Conservation (phyloP, 257 asterid genomes). For the Paulownia fortunei region DNA sequence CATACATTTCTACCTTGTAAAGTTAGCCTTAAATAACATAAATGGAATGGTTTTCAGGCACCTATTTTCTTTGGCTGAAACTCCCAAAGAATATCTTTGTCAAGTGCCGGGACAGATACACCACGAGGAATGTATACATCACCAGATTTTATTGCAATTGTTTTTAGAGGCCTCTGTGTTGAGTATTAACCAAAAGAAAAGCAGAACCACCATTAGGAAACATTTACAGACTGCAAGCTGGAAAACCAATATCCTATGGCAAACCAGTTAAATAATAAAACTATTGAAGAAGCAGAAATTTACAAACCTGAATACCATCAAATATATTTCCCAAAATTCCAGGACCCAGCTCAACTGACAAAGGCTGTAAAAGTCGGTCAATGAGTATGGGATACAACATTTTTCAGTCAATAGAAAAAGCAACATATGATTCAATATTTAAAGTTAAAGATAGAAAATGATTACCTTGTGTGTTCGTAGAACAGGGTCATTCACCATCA, state of each 20-base stretch:
- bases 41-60: slow-evolving; percentile 32
- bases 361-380: slow-evolving; percentile 62
- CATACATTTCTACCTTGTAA: slow-evolving; percentile 10
- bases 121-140: slow-evolving; percentile 99
- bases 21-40: slow-evolving; percentile 4
- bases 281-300: background rate
- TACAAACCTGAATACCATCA: slow-evolving; percentile 93
- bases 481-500: slow-evolving; percentile 95
- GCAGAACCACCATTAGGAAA: slow-evolving; percentile 20
- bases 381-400: slow-evolving; percentile 29
- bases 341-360: slow-evolving; percentile 97
- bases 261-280: slow-evolving; percentile 4
- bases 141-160: slow-evolving; percentile 92
- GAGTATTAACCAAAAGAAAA: slow-evolving; percentile 30
- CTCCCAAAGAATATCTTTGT: slow-evolving; percentile 96
- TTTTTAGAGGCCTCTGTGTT: slow-evolving; percentile 96
- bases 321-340: slow-evolving; percentile 96
- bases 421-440: slow-evolving; percentile 48
- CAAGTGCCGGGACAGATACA: slow-evolving; percentile 97
- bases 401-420: background rate
- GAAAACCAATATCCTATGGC: slow-evolving; percentile 3
- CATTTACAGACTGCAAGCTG: background rate
- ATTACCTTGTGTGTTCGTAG: slow-evolving; percentile 93
- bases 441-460: slow-evolving; percentile 16
- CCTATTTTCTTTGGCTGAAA: slow-evolving; percentile 94